A percentile compares a stretch with the other conserved stretches of the same genome.
Conservation (phyloP, 2,329 filamentous ascomycete genomes). For the Mycosphaerelloides madeirae region DNA sequence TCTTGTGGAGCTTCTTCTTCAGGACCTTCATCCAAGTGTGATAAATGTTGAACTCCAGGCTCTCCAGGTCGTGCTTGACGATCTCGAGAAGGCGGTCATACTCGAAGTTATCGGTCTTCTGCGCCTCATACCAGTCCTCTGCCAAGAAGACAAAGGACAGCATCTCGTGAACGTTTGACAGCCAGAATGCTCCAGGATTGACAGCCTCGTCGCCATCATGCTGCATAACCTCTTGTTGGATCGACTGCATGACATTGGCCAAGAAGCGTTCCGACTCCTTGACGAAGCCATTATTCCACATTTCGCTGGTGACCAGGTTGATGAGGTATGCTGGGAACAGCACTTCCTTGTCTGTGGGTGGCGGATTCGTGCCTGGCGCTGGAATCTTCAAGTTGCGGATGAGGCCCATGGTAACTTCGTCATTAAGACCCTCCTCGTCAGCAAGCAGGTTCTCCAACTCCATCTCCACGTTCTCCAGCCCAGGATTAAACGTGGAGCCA, state of each 20-base stretch:
- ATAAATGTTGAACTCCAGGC: slow-evolving; percentile 99
- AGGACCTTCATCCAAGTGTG: slow-evolving; percentile 99
- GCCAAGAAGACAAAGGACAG: slow-evolving; percentile 98
- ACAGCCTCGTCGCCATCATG: slow-evolving; percentile 96
- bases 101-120: slow-evolving; percentile 99
- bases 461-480: slow-evolving; percentile 85
- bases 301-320: slow-evolving; percentile 97
- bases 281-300: slow-evolving; percentile 99
- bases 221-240: slow-evolving; percentile 99
- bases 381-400: slow-evolving; percentile 97
- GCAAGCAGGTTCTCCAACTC: slow-evolving; percentile 91
- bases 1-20: slow-evolving; percentile 99
- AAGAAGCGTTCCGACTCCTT: slow-evolving; percentile 99
- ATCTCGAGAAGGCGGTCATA: slow-evolving; percentile 97
- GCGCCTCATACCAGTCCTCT: slow-evolving; percentile 98
- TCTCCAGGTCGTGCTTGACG: slow-evolving; percentile 97
- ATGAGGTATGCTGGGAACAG: slow-evolving; percentile 98
- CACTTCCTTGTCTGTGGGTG: slow-evolving; percentile 96
- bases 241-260: slow-evolving; percentile 98
- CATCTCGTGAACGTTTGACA: slow-evolving; percentile 99
- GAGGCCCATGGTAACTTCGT: slow-evolving; percentile 92
- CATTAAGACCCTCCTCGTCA: slow-evolving; percentile 92
- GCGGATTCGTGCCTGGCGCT: slow-evolving; percentile 75
- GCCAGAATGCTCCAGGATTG: slow-evolving; percentile 96
- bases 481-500: slow-evolving; percentile 71